Conservation (phyloP, 1,284 basidiomycete species). For the Papiliotrema flavescens region DNA sequence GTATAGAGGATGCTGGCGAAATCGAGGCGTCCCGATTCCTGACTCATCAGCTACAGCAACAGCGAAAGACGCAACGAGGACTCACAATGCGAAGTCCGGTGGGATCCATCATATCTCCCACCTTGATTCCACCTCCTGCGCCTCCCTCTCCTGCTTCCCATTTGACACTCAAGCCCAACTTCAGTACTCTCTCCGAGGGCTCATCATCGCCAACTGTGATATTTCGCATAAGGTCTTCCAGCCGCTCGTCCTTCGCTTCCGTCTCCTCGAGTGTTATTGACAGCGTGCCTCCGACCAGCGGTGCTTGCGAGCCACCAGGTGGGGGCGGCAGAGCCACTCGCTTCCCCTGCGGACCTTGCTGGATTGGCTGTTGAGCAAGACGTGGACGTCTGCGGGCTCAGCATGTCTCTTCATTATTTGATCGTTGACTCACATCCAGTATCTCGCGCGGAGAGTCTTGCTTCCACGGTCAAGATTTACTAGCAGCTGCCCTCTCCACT, state of each 20-base stretch:
- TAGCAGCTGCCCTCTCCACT: conserved; percentile 33
- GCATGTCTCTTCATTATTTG: background rate
- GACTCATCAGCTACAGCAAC: background rate
- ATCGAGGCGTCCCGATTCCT: conserved; percentile 30
- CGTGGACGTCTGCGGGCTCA: background rate
- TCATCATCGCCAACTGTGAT: conserved; percentile 11
- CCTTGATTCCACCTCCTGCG: conserved; percentile 30
- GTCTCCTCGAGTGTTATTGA: conserved; percentile 27
- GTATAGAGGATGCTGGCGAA: conserved; percentile 28
- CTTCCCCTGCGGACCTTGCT: conserved; percentile 17
- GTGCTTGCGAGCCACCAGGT: conserved; percentile 9
- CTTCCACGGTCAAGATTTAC: conserved; percentile 35
- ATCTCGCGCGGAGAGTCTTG: conserved; percentile 31
- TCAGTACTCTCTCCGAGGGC: conserved; percentile 26
- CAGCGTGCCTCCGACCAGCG: conserved; percentile 33
- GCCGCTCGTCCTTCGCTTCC: conserved; percentile 3
- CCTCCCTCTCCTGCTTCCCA: conserved; percentile 43
- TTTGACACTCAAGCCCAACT: conserved; percentile 26
- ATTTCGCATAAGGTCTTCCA: conserved; percentile 19
- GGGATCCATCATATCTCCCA: conserved; percentile 33
- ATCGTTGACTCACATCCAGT: conserved; percentile 42
- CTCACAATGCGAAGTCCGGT: conserved; percentile 26
- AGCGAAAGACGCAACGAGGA: background rate
- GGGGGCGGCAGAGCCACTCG: conserved; percentile 6
- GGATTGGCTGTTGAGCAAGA: conserved; percentile 12